phyloP scores from a whole-genome alignment of 2,329 filamentous ascomycete genomes.

The Neodidymelliopsis sp. region DNA sequence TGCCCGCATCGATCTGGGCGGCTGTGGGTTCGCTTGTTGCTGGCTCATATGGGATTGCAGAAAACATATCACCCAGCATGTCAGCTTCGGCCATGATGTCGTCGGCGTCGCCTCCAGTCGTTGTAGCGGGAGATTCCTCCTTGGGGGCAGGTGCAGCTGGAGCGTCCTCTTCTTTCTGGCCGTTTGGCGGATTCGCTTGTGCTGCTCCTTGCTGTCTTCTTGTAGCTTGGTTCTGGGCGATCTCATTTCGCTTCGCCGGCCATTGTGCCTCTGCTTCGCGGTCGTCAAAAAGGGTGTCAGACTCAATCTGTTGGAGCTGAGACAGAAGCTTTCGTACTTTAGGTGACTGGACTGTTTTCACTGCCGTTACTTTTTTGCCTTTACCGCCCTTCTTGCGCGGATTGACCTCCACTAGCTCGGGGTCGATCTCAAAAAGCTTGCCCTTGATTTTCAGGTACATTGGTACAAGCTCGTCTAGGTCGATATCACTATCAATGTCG shows the following conservation, averaged over 20 bases:
- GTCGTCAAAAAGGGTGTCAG: constrained; percentile 61
- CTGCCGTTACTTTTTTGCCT: constrained; percentile 26
- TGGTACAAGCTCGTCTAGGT: constrained; percentile 65
- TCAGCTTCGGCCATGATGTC: constrained; percentile 57
- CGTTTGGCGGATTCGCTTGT: not conserved
- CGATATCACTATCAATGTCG: constrained; percentile 59
- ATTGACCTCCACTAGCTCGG: constrained; percentile 63
- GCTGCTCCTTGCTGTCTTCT: constrained; percentile 24
- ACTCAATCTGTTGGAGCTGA: constrained; percentile 79
- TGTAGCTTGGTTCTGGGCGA: constrained; percentile 50
- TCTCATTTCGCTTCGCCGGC: constrained; percentile 53
- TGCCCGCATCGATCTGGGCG: constrained; percentile 51
- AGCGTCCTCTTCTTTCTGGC: not conserved
- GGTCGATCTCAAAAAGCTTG: constrained; percentile 56
- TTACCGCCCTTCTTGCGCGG: constrained; percentile 43
- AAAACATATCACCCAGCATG: constrained; percentile 66
- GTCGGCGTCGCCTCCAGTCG: constrained; percentile 6
- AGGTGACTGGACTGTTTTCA: constrained; percentile 41
- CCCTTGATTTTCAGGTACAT: constrained; percentile 79
- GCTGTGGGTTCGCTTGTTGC: constrained; percentile 47
- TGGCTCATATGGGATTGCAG: constrained; percentile 51
- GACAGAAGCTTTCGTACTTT: constrained; percentile 71
- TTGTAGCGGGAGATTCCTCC: not conserved
- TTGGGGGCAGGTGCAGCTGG: not conserved
- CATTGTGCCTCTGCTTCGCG: constrained; percentile 56